Evolutionary conservation across 2,329 filamentous ascomycete species (phyloP), one percentile per base, ranked within the genome.

Genomic region (Aspergillus brasiliensis): DNA sequence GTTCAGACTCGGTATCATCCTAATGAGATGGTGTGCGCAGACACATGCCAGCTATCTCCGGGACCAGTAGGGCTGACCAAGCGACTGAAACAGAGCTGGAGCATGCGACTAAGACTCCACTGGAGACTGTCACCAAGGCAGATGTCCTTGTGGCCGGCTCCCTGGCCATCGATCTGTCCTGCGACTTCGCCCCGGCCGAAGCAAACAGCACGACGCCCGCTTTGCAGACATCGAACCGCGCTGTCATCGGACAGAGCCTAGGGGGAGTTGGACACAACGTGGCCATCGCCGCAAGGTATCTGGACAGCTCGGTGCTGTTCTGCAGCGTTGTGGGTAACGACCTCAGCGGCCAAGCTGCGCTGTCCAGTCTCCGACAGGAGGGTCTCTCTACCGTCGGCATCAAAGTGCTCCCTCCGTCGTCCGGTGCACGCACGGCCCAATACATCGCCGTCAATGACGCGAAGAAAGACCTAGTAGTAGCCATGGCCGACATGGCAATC

Each of bases 401-500:
- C 53, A 83, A 84, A 62, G 78, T 81, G 53, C 77, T 90, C 3
- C 77, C 76, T 15, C 75, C 82, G 46, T 79, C 68, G 80, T 61
- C 78, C 75, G 82, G 83, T 1, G 83, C 82, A 31, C 84, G 90
- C 58, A 98, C 94, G 2, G 92, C 93, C 0, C 92, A 97, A 74
- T 98, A 98, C 73, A 86, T 98, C 3, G 90, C 94, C 15, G 82
- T 98, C 65, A 99, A 98, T 73, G 91, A 96, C 71, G 81, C 82
- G 0, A 86, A 89, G 61, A 96, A 92, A 74, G 90, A 93, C 64
- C 85, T 99, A 2, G 83, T 93, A n/a, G 77, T 97, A 63, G 94
- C 92, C 48, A 96, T 97, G 91, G 93, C 94, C 4, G 95, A 98
- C 72, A 97, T 98, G 92, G 85, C 83, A 57, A 94, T 97, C 67